Evolutionary conservation across 2,329 filamentous ascomycete species (phyloP).

Genomic region (Xylariaceae sp.): DNA sequence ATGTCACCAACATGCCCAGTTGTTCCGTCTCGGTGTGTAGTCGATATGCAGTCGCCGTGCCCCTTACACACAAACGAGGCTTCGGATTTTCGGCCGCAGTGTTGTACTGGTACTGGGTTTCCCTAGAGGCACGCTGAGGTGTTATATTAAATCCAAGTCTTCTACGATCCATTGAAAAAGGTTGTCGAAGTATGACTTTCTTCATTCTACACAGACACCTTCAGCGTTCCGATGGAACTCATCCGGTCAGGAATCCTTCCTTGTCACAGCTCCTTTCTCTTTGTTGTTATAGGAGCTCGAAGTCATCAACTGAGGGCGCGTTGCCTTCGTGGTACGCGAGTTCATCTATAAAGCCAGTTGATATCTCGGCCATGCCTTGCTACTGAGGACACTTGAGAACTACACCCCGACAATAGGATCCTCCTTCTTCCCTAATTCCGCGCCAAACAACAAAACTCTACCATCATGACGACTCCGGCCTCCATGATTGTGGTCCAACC

Average conservation of each 20-base stretch:
- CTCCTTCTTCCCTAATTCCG: neutral
- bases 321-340: neutral
- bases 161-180: neutral
- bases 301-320: neutral
- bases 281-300: neutral
- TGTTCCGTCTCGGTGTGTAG: too few species aligned
- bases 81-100: neutral
- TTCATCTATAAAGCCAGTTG: constrained; percentile 19
- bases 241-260: neutral
- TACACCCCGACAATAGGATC: neutral
- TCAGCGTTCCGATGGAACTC: constrained; percentile 12
- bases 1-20: constrained; percentile 5
- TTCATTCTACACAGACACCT: constrained; percentile 18
- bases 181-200: constrained; percentile 4
- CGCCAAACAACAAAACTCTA: neutral
- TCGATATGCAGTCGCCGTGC: constrained; percentile 4
- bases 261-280: neutral
- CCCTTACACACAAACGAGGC: neutral
- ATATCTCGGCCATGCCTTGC: constrained; percentile 1
- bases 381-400: neutral
- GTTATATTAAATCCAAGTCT: constrained; percentile 9
- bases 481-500: constrained; percentile 37
- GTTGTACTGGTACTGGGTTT: neutral
- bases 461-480: constrained; percentile 34
- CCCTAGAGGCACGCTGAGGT: constrained; percentile 15